A percentile compares a stretch with the other conserved stretches of the same genome.
Conservation (phyloP, 768 basidiomycete species). For the Agaricus blazei region DNA sequence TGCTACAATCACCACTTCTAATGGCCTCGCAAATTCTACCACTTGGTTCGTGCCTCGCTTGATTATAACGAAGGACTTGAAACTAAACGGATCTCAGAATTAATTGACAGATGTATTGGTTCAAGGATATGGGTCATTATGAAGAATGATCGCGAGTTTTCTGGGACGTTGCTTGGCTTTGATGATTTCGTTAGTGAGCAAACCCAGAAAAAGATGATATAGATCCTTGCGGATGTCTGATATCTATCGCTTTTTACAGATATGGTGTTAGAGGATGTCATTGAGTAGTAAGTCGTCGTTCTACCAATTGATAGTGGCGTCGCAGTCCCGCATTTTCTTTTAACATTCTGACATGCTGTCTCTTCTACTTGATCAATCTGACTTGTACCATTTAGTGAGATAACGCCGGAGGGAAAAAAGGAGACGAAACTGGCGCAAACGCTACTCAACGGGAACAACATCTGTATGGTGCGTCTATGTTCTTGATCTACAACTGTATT, state of each 20-base stretch:
- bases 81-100: constrained; percentile 44
- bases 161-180: constrained; percentile 90
- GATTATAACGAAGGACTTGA: not conserved
- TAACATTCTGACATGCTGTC: not conserved
- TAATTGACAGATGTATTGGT: constrained; percentile 97
- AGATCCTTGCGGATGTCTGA: no score
- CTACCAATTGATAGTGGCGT: not conserved
- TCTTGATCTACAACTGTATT: not conserved
- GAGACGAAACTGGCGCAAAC: constrained; percentile 84
- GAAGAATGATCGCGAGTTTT: constrained; percentile 97
- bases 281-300: constrained; percentile 71
- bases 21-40: constrained; percentile 96
- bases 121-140: constrained; percentile 97
- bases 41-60: constrained; percentile 46
- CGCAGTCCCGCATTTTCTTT: not conserved
- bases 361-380: not conserved
- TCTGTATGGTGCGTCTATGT: constrained; percentile 74
- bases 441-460: constrained; percentile 90
- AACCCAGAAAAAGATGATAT: not conserved
- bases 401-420: constrained; percentile 75
- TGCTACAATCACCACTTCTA: not conserved
- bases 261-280: constrained; percentile 95
- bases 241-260: constrained; percentile 35
- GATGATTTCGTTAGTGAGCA: constrained; percentile 99
- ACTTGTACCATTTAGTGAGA: constrained; percentile 51